Evolutionary conservation across 768 basidiomycete genomes (phyloP), one percentile per base, ranked within the genome.

Genomic region (Baorangia bicolor): DNA sequence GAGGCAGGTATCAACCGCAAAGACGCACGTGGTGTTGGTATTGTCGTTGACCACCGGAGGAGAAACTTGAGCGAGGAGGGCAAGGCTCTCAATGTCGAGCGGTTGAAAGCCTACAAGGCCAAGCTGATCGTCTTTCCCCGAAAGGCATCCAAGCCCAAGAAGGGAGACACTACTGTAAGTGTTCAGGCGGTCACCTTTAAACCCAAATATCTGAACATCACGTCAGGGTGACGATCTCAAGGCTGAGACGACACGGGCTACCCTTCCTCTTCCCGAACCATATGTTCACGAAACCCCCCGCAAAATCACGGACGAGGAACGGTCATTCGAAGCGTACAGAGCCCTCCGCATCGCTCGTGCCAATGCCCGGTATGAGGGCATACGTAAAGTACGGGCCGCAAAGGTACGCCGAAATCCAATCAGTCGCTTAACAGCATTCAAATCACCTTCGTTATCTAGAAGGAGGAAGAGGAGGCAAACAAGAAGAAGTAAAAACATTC

Each of bases 21-120:
- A 80, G 90, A 93, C 77, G 97, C 97, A 21, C 84, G 87, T 45
- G 86, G 90, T 71, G 76, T 99, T 63, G 97, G 97, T 59, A 90
- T 99, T 67, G 88, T 92, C 58, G 94, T 98, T 63, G 97, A 99
- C 77, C 94, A 97, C 81, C 83, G 97, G 74, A 87, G 97, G 81
- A 85, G 94, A 74, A 96, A 95, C 79, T 73, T 94, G 75, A 94
- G 90, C 72, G 95, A 94, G 78, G 95, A 98, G 84, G 93, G 93
- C 68, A 95, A 96, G 79, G 83, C 87, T 69, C 67, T 97, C 71
- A 99, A 99, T 75, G 90, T 98, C 47, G 92, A 94, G 75, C 83
- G 96, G 69, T 79, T 99, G 74, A 84, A 90, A 76, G 89, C 88
- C 37, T 98, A 98, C 88, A 94, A 94, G 81, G 76, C 81, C 55